Base-by-base conservation (phyloP, 495 filamentous ascomycete species). In the Wilcoxina mikolae region DNA sequence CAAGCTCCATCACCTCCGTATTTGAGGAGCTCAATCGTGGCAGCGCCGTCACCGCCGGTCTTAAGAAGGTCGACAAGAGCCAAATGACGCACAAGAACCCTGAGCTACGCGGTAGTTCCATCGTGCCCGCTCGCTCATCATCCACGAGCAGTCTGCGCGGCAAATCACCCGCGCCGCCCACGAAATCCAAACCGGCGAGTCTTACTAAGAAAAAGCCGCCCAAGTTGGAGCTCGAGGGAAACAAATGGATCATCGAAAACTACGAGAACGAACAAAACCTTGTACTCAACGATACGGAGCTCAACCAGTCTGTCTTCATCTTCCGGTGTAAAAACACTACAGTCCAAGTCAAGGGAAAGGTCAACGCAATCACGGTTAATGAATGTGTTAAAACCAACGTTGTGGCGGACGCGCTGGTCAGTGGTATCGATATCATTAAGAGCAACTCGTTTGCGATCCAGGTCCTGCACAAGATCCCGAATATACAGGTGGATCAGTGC, bases 61-160 rank as follows among this genome's bases (percentile, higher is more conserved):
- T 99, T 15, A 79, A 83, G 51, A 99, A 94, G 72, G 91, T 99
- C 25, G 87, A 94, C 70, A 85, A 81, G 62, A 87, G 82, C 20
- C 70, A 95, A 64, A 94, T 95, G 88, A 96, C 91, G 44, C 91
- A 99, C 73, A 96, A 95, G 73, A 99, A 99, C 70, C 91, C 93
- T n/a, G 77, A 78, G 20, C 74, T 99, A 23, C 81, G 91, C 33
- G 78, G 83, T 11, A 72, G 75, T 49, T 83, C 82, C 7, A 76
- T 77, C 10, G 87, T 88, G 4, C 76, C 83, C 3, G 72, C 74
- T 55, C 55, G 60, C 9, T 54, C 58, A 15, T 78, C 75, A 41
- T 70, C 74, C 49, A 78, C 79, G 42, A 66, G 70, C 22, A 72
- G 68, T 42, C 74, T 73, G 38, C 77, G 84, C 17, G 76, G 74